phyloP scores from a whole-genome alignment of 2,329 filamentous ascomycete species.

The Rutstroemia sydowiana region DNA sequence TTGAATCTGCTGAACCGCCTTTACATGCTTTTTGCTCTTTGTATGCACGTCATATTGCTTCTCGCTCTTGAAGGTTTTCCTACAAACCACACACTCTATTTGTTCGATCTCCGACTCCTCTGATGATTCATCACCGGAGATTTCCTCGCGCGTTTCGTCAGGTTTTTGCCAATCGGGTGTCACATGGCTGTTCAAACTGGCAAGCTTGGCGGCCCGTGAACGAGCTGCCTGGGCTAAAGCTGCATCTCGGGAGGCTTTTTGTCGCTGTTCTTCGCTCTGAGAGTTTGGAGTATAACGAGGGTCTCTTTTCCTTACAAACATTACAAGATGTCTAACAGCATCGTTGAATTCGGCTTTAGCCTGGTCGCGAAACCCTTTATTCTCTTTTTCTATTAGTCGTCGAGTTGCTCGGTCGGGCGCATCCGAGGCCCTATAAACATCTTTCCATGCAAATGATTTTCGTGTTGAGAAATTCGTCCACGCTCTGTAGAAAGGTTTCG shows the following conservation, averaged over 20 bases:
- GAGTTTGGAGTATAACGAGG: slow-evolving; percentile 72
- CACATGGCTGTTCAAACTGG: slow-evolving; percentile 56
- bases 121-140: slow-evolving; percentile 47
- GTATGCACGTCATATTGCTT: slow-evolving; percentile 88
- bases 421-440: slow-evolving; percentile 74
- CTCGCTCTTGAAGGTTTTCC: slow-evolving; percentile 79
- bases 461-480: slow-evolving; percentile 79
- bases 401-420: slow-evolving; percentile 79
- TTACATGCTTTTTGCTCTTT: slow-evolving; percentile 92
- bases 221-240: slow-evolving; percentile 78
- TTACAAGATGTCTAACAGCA: slow-evolving; percentile 75
- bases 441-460: slow-evolving; percentile 86
- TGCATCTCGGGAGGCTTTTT: slow-evolving; percentile 68
- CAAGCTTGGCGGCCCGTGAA: slow-evolving; percentile 72
- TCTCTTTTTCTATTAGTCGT: slow-evolving; percentile 91
- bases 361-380: slow-evolving; percentile 75
- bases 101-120: slow-evolving; percentile 49
- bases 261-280: slow-evolving; percentile 73
- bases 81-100: slow-evolving; percentile 71
- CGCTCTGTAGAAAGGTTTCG: slow-evolving; percentile 70
- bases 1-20: slow-evolving; percentile 72
- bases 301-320: slow-evolving; percentile 86
- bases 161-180: slow-evolving; percentile 73
- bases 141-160: slow-evolving; percentile 43
- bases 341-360: slow-evolving; percentile 87